These are phyloP conservation scores for Lenwebbia sp. DNA, from an alignment of 345 rosid species.

Conservation along the genomic window DNA sequence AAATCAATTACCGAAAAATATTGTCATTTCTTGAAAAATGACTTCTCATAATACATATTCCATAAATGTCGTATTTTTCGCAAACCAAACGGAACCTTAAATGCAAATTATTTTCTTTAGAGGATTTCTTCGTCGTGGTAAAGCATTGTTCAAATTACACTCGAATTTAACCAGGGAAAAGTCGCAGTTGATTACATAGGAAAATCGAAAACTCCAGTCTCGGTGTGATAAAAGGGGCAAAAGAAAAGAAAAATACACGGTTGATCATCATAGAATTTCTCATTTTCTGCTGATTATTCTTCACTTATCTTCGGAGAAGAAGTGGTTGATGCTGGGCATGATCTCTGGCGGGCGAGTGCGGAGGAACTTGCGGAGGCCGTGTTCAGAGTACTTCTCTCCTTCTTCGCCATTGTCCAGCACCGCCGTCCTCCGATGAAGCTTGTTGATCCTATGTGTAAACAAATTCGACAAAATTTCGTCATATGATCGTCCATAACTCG, in stretches of 20 bases:
- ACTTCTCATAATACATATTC: no score
- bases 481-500: not conserved
- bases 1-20: no score
- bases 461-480: not conserved
- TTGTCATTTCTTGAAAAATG: no score
- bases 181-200: not conserved
- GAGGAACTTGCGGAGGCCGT: conserved; percentile 54
- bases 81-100: no score
- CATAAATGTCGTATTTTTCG: no score
- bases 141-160: not conserved
- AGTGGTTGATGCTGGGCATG: conserved; percentile 66
- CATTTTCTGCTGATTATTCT: not conserved
- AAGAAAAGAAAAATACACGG: not conserved
- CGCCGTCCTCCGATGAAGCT: conserved; percentile 27
- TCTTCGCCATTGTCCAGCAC: conserved; percentile 58
- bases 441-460: conserved; percentile 31
- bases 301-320: conserved; percentile 38
- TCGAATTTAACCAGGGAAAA: not conserved
- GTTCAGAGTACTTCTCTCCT: conserved; percentile 65
- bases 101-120: not conserved
- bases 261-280: not conserved
- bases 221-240: not conserved
- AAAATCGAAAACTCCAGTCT: not conserved
- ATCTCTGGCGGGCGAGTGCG: conserved; percentile 62
- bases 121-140: not conserved